Percentiles rank a stretch among this genome's conserved stretches.
phyloP scores from a whole-genome alignment of 2,329 filamentous ascomycete species.

The Claviceps purpurea region DNA sequence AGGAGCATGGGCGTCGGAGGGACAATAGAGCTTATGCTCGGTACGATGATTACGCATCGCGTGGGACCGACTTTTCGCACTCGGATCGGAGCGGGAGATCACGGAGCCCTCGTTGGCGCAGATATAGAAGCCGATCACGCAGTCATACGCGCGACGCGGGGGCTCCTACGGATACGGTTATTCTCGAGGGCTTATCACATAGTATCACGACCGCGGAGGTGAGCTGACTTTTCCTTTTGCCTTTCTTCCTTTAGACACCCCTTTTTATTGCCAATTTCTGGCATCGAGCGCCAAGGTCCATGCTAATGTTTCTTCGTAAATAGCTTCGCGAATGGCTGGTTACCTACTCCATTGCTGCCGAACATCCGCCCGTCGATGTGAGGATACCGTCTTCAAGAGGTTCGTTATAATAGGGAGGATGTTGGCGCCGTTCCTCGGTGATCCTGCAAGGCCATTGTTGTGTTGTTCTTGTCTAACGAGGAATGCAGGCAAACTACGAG shows the following conservation, averaged over 20 bases:
- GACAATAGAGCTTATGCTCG: slow-evolving; percentile 8
- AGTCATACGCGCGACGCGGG: slow-evolving; percentile 25
- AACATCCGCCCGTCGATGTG: slow-evolving; percentile 25
- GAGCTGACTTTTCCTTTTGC: slow-evolving; percentile 1
- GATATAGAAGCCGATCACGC: slow-evolving; percentile 19
- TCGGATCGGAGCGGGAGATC: slow-evolving; percentile 9
- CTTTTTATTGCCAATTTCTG: not conserved
- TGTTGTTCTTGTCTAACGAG: not conserved
- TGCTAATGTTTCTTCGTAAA: not conserved
- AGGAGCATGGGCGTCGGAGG: slow-evolving; percentile 16
- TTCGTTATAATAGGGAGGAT: slow-evolving; percentile 6
- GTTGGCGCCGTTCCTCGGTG: too few species aligned
- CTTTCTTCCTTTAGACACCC: not conserved
- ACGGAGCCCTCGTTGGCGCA: slow-evolving; percentile 14
- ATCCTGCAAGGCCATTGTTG: too few species aligned
- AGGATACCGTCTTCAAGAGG: slow-evolving; percentile 24
- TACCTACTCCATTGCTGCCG: slow-evolving; percentile 19
- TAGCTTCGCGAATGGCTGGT: slow-evolving; percentile 25
- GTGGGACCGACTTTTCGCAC: slow-evolving; percentile 4
- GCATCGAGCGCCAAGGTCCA: not conserved
- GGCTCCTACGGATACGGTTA: slow-evolving; percentile 35
- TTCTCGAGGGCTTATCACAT: slow-evolving; percentile 39
- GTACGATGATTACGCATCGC: slow-evolving; percentile 11
- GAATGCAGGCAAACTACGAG: slow-evolving; percentile 22
- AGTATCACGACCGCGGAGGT: slow-evolving; percentile 38